phyloP scores from a whole-genome alignment of 2,329 filamentous ascomycete genomes.

The Pseudocercospora eumusae region DNA sequence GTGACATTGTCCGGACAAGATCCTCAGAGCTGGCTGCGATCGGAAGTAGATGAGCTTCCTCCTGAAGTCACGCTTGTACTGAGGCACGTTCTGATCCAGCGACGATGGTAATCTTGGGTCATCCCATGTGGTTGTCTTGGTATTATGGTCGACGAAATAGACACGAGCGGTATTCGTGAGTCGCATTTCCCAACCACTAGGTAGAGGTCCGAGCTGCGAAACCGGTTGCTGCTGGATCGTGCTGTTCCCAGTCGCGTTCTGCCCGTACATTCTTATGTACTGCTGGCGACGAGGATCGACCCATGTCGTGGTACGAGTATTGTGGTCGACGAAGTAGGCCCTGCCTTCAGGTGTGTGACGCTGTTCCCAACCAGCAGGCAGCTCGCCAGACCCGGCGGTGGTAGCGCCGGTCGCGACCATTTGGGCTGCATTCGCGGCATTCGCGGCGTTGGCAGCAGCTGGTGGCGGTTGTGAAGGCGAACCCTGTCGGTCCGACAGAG shows the following conservation, averaged over 20 bases:
- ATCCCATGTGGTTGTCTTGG: constrained; percentile 99
- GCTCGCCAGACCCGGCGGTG: constrained; percentile 88
- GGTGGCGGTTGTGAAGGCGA: constrained; percentile 42
- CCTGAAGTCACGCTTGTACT: constrained; percentile 99
- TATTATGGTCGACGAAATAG: constrained; percentile 99
- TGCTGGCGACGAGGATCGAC: constrained; percentile 96
- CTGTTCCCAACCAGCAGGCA: constrained; percentile 95
- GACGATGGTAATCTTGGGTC: constrained; percentile 94
- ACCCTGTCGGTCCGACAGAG: constrained; percentile 52
- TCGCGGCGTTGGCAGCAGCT: constrained; percentile 45
- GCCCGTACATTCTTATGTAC: constrained; percentile 97
- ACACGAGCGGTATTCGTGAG: constrained; percentile 96
- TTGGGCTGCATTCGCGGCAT: constrained; percentile 62
- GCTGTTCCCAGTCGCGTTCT: constrained; percentile 71
- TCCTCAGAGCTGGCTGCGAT: constrained; percentile 93
- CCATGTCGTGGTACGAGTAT: constrained; percentile 97
- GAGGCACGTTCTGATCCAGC: constrained; percentile 94
- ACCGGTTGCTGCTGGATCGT: constrained; percentile 97
- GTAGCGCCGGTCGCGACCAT: constrained; percentile 97
- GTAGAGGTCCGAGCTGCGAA: constrained; percentile 89
- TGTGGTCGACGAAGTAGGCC: constrained; percentile 97
- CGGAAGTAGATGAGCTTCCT: constrained; percentile 99
- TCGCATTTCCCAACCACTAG: constrained; percentile 99
- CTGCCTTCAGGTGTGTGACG: constrained; percentile 92
- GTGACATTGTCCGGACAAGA: constrained; percentile 93